Conservation (phyloP, 495 filamentous ascomycete genomes). For the Lophiotrema nucula region DNA sequence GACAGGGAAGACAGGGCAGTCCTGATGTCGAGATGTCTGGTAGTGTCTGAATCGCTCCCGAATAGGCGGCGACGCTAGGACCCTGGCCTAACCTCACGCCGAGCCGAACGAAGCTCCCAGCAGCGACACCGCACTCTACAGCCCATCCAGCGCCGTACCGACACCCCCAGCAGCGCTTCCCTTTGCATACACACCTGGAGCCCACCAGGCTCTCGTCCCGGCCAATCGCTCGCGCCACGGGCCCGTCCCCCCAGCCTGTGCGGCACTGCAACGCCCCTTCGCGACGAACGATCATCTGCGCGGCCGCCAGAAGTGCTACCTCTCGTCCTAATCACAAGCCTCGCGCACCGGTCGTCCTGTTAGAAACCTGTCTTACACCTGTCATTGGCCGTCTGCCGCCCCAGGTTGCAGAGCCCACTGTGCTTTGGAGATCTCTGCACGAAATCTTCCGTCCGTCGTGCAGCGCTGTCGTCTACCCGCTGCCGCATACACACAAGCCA, state of each 20-base stretch:
- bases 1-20: too few species aligned
- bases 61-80: constrained; percentile 21
- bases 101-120: not conserved
- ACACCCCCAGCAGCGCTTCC: not conserved
- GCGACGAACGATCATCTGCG: not conserved
- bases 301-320: constrained; percentile 7
- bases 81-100: constrained; percentile 1
- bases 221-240: constrained; percentile 26
- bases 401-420: too few species aligned
- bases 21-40: too few species aligned
- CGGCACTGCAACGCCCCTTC: not conserved
- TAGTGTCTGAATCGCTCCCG: too few species aligned
- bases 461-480: constrained; percentile 14
- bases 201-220: not conserved
- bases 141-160: constrained; percentile 1
- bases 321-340: constrained; percentile 39
- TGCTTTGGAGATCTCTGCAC: constrained; percentile 58
- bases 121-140: not conserved
- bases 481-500: constrained; percentile 25
- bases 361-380: constrained; percentile 46
- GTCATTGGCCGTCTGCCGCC: constrained; percentile 55
- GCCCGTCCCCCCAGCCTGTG: constrained; percentile 6
- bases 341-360: constrained; percentile 31
- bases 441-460: constrained; percentile 42
- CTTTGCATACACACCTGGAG: not conserved